These are phyloP conservation scores for Hypomyces rosellus DNA, from an alignment of 2,329 filamentous ascomycete genomes.

Conservation along the genomic window DNA sequence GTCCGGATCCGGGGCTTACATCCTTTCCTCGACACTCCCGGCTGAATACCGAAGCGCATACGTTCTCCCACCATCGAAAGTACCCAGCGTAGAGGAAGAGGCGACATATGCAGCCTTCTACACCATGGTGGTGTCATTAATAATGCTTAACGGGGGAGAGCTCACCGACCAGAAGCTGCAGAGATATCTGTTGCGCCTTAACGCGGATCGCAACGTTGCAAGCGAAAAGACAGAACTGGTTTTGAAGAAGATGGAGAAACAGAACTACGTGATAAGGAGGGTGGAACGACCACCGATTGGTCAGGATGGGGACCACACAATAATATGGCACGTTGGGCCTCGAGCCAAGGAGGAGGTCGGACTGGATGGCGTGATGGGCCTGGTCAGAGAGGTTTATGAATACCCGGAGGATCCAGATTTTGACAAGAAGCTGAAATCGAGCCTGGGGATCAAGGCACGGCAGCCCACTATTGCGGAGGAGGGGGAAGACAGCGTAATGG, in stretches of 20 bases:
- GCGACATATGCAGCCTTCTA: slow-evolving; percentile 78
- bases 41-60: slow-evolving; percentile 55
- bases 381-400: slow-evolving; percentile 59
- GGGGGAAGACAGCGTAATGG: slow-evolving; percentile 13
- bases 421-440: slow-evolving; percentile 54
- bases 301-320: slow-evolving; percentile 62
- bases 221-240: slow-evolving; percentile 69
- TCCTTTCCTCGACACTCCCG: slow-evolving; percentile 70
- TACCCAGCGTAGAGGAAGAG: slow-evolving; percentile 61
- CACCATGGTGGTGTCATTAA: slow-evolving; percentile 70
- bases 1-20: slow-evolving; percentile 62
- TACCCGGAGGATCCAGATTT: slow-evolving; percentile 45
- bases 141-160: slow-evolving; percentile 65
- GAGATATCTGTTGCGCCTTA: slow-evolving; percentile 66
- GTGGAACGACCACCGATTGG: slow-evolving; percentile 53
- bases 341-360: slow-evolving; percentile 82
- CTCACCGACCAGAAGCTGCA: slow-evolving; percentile 74
- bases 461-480: slow-evolving; percentile 21
- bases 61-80: slow-evolving; percentile 63
- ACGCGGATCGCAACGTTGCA: slow-evolving; percentile 68
- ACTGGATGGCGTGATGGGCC: slow-evolving; percentile 62
- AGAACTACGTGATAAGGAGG: slow-evolving; percentile 75
- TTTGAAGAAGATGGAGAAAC: slow-evolving; percentile 67
- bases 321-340: slow-evolving; percentile 80
- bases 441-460: slow-evolving; percentile 46